These are phyloP conservation scores for Astraeus odoratus DNA, from an alignment of 768 basidiomycete genomes.

Conservation along the genomic window DNA sequence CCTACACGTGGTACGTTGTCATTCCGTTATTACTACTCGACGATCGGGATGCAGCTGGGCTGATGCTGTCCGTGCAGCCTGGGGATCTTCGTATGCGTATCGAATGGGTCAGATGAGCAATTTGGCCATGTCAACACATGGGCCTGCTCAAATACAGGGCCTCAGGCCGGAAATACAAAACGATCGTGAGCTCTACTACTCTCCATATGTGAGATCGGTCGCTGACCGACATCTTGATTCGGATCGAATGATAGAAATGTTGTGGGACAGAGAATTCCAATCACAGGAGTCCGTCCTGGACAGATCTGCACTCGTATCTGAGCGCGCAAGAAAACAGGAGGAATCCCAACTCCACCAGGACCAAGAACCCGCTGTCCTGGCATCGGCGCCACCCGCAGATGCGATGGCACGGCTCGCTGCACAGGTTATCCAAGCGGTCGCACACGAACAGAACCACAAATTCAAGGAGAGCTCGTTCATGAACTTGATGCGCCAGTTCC, in stretches of 20 bases:
- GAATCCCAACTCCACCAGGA: slow-evolving; percentile 11
- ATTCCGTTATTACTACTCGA: background rate
- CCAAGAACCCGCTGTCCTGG: slow-evolving; percentile 14
- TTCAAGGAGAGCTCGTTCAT: slow-evolving; percentile 83
- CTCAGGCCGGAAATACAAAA: slow-evolving; percentile 23
- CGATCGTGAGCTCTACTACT: slow-evolving; percentile 36
- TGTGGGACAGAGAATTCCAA: slow-evolving; percentile 62
- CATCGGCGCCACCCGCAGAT: slow-evolving; percentile 34
- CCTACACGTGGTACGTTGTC: background rate
- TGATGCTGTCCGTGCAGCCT: slow-evolving; percentile 32
- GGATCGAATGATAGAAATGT: slow-evolving; percentile 14
- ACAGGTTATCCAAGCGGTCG: slow-evolving; percentile 67
- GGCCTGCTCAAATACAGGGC: background rate
- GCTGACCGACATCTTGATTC: too few relatives aligned
- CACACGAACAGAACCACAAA: slow-evolving; percentile 72
- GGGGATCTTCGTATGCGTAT: slow-evolving; percentile 33
- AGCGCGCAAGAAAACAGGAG: background rate
- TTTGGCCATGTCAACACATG: slow-evolving; percentile 15
- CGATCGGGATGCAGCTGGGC: background rate
- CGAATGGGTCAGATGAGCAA: slow-evolving; percentile 35
- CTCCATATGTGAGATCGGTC: background rate
- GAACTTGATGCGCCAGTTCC: slow-evolving; percentile 76
- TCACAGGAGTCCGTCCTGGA: slow-evolving; percentile 43
- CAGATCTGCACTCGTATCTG: slow-evolving; percentile 8
- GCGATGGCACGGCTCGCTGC: slow-evolving; percentile 79